Conservation (phyloP, 495 filamentous ascomycete species). For the Daldinia vernicosa region DNA sequence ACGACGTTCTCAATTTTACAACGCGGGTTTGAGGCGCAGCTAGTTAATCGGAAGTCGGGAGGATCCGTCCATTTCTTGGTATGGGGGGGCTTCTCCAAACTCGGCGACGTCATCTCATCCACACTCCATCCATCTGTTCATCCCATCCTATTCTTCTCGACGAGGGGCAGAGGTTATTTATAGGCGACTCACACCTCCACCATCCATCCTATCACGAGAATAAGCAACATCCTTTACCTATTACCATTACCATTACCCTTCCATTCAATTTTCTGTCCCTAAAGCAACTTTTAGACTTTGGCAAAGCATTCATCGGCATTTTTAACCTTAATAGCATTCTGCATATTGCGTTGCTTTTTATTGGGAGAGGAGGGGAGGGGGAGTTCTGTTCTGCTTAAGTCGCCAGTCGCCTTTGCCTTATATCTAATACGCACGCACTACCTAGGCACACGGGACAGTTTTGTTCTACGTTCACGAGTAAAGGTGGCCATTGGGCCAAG, state of each 20-base stretch:
- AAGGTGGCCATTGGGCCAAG: slow-evolving; percentile 3
- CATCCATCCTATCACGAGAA: background rate
- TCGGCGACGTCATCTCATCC: slow-evolving; percentile 12
- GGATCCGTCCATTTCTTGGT: slow-evolving; percentile 21
- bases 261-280: slow-evolving; percentile 38
- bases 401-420: slow-evolving; percentile 21
- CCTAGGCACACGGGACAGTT: background rate
- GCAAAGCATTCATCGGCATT: slow-evolving; percentile 38
- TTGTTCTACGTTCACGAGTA: slow-evolving; percentile 17
- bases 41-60: slow-evolving; percentile 20
- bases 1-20: slow-evolving; percentile 4
- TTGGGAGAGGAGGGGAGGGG: slow-evolving; percentile 12
- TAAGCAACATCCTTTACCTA: background rate
- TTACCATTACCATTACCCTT: slow-evolving; percentile 15
- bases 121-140: background rate
- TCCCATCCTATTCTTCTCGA: slow-evolving; percentile 7
- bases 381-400: slow-evolving; percentile 24
- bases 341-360: slow-evolving; percentile 37
- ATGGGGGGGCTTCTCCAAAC: slow-evolving; percentile 26
- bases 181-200: slow-evolving; percentile 4
- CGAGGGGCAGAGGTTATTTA: slow-evolving; percentile 13
- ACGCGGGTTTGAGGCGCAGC: slow-evolving; percentile 13
- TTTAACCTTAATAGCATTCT: slow-evolving; percentile 40
- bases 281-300: slow-evolving; percentile 30
- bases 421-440: slow-evolving; percentile 24